Conservation (phyloP, 2,329 filamentous ascomycete species). For the Chaetomium strumarium region DNA sequence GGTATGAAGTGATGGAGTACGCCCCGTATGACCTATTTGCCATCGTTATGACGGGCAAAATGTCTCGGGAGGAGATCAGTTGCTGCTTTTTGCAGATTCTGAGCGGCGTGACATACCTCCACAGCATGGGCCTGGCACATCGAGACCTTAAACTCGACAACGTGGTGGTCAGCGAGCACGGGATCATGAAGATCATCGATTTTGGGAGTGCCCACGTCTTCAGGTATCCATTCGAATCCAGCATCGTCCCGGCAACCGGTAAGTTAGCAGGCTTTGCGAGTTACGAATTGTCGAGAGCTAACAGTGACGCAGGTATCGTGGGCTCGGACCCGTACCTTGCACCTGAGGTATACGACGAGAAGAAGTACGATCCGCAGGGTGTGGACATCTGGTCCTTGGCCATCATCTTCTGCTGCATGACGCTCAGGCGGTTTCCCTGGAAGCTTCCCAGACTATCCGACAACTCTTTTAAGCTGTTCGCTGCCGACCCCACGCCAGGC, state of each 20-base stretch:
- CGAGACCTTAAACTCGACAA: conserved; percentile 96
- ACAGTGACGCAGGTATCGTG: conserved; percentile 51
- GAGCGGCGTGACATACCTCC: conserved; percentile 88
- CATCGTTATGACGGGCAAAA: conserved; percentile 98
- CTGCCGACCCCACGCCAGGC: conserved; percentile 74
- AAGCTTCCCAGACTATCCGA: conserved; percentile 88
- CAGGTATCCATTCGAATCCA: conserved; percentile 92
- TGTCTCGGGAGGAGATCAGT: conserved; percentile 83
- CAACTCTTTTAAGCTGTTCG: conserved; percentile 92
- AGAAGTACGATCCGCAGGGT: conserved; percentile 87
- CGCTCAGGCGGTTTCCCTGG: conserved; percentile 89
- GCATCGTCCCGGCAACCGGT: conserved; percentile 76
- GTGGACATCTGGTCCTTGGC: conserved; percentile 97
- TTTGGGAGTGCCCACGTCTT: conserved; percentile 97
- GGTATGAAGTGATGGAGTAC: conserved; percentile 99
- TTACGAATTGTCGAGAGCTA: neutral
- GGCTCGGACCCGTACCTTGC: conserved; percentile 91
- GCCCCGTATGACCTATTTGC: conserved; percentile 94
- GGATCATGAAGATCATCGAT: conserved; percentile 99
- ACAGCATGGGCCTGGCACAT: conserved; percentile 91
- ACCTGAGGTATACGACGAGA: conserved; percentile 90
- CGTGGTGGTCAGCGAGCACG: conserved; percentile 90
- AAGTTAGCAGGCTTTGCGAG: conserved; percentile 31
- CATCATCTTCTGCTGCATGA: conserved; percentile 99
- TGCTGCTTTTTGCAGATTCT: conserved; percentile 93